Base-by-base conservation (phyloP, 345 rosid species). In the thale cress (Arabidopsis thaliana) region DNA sequence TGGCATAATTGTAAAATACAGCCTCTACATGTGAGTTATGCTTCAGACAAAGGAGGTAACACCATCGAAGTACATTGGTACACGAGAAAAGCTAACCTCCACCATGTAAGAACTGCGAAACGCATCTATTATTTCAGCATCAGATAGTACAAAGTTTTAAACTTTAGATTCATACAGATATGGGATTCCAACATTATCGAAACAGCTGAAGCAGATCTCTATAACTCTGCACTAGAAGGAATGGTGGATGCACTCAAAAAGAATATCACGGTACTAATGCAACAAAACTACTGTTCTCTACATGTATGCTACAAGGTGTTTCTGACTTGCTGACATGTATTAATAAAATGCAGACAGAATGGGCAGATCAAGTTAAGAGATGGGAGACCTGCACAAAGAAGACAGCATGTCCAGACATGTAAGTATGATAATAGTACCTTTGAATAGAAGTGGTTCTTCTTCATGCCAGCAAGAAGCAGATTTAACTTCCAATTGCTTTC, bases 31-130 rank as follows among this genome's bases (percentile, higher is more conserved):
- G 94, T 86, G 48, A 83, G 90, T 6, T 88, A 86, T 80, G 84
- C 94, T 49, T 72, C 86, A 8, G 98, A 93, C 74, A 88, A 50
- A 55, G 98, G 98, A 65, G 98, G 86, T 59, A 93, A 89, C 71
- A 85, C 90, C 44, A 93, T 91, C 40, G 84, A 89, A 55, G 90
- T 94, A 51, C 95, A 82, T 61, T 94, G 98, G 96, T 94, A 88
- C 75, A 86, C 68, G 52, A 86, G 95, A 79, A 85, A 91, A 69
- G 76, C 76, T 79, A 84, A 81, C 78, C 97, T 94, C 68, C 97
- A 94, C 83, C 95, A 90, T 83, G 98, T 88, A 46, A 81, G 89
- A 59, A 36, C 56, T 76, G 1, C 67, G 7, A 44, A 59, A 55
- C 7, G 20, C 36, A 14, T 63, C 42, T 7, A 63, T 45, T 24